These are phyloP conservation scores for Diaporthe vaccinii DNA, from an alignment of 2,329 filamentous ascomycete species.

Conservation along the genomic window DNA sequence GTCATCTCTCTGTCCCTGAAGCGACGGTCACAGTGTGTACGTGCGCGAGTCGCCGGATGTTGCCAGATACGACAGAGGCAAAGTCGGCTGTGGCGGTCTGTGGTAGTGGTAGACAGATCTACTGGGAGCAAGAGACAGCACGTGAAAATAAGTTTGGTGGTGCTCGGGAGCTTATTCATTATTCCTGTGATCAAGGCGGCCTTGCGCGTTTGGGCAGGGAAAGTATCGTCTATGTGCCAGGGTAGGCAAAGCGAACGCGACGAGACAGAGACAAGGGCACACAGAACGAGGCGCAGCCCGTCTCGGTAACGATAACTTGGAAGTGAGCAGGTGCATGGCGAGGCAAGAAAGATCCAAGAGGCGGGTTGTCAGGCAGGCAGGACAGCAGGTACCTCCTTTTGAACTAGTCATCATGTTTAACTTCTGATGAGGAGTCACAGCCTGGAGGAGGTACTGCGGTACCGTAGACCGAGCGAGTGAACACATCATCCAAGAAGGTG, in stretches of 20 bases:
- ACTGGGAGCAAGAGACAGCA: background rate
- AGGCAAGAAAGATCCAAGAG: background rate
- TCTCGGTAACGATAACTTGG: background rate
- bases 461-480: background rate
- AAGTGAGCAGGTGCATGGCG: background rate
- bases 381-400: background rate
- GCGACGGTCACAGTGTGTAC: background rate
- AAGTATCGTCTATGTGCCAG: background rate
- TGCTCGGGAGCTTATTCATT: slow-evolving; percentile 23
- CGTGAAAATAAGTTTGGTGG: slow-evolving; percentile 28
- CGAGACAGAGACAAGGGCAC: slow-evolving; percentile 14
- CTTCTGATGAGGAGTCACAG: slow-evolving; percentile 1
- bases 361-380: background rate
- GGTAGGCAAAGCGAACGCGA: slow-evolving; percentile 9
- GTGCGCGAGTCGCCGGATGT: slow-evolving; percentile 11
- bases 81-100: background rate
- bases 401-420: background rate
- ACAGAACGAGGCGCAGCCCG: slow-evolving; percentile 12
- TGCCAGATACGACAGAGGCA: background rate
- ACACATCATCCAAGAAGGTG: slow-evolving; percentile 21
- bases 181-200: slow-evolving; percentile 13
- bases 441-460: background rate
- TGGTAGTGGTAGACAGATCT: background rate
- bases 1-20: background rate
- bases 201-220: slow-evolving; percentile 19